phyloP scores from a whole-genome alignment of 768 basidiomycete genomes.

The Boletus rex-veris region DNA sequence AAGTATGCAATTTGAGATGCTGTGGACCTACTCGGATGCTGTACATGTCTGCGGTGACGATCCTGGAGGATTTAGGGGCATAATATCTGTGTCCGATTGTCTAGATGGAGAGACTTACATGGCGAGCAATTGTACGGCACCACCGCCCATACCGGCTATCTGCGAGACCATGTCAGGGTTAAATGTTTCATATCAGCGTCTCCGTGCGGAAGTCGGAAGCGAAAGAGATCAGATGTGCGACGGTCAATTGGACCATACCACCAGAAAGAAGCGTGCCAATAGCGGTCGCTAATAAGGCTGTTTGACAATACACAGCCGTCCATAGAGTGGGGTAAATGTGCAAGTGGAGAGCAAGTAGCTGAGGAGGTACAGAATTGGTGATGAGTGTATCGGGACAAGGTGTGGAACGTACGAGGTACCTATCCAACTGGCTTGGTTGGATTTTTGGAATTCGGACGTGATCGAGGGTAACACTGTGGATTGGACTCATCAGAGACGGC shows the following conservation, averaged over 20 bases:
- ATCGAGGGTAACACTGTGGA: constrained; percentile 12
- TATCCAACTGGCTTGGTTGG: constrained; percentile 28
- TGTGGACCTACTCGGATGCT: constrained; percentile 11
- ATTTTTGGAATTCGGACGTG: constrained; percentile 25
- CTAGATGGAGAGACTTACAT: constrained; percentile 3
- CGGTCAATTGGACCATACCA: constrained; percentile 8
- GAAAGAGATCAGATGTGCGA: not conserved
- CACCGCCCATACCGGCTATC: constrained; percentile 23
- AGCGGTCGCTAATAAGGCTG: constrained; percentile 4
- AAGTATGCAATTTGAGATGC: not conserved
- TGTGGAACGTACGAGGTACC: constrained; percentile 20
- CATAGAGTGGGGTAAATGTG: constrained; percentile 19
- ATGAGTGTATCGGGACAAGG: not conserved
- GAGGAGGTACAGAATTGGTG: no score
- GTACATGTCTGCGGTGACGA: constrained; percentile 22
- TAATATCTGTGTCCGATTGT: not conserved
- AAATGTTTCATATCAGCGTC: not conserved
- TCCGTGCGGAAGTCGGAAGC: not conserved
- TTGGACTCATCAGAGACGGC: not conserved
- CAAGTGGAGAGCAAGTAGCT: constrained; percentile 15
- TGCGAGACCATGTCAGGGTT: not conserved
- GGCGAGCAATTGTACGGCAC: constrained; percentile 20
- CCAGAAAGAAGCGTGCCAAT: constrained; percentile 13
- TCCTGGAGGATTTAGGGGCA: constrained; percentile 4
- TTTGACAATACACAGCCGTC: constrained; percentile 16